phyloP scores from a whole-genome alignment of 345 rosid species.

The Acer saccharum region DNA sequence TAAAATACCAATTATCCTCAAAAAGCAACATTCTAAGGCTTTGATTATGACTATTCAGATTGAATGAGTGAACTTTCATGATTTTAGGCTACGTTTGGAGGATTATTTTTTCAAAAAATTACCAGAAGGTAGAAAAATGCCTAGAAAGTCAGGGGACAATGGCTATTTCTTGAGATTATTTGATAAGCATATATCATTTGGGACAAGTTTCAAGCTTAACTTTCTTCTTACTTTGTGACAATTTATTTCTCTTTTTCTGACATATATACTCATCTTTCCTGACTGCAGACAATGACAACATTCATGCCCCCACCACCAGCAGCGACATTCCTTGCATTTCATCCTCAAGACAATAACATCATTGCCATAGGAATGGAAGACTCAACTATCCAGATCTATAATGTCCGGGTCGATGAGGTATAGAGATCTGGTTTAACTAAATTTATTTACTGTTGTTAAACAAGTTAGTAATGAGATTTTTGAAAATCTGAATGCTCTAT shows the following conservation, averaged over 20 bases:
- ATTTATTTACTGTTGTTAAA: conserved; percentile 15
- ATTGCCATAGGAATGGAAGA: conserved; percentile 93
- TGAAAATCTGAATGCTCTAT: neutral
- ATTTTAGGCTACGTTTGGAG: neutral
- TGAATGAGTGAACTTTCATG: neutral
- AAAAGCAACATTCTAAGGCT: neutral
- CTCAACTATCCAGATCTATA: conserved; percentile 69
- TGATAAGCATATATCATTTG: neutral
- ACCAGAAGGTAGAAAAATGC: neutral
- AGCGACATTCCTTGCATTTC: conserved; percentile 78
- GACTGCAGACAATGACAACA: conserved; percentile 68
- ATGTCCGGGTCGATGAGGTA: conserved; percentile 71
- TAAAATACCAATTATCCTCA: neutral
- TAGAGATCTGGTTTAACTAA: conserved; percentile 14
- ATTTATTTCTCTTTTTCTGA: neutral
- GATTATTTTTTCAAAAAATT: neutral
- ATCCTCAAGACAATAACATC: conserved; percentile 70
- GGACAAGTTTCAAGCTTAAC: neutral
- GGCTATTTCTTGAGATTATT: neutral
- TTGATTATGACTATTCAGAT: neutral
- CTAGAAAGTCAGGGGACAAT: neutral
- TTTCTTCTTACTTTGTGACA: neutral
- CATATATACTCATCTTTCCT: conserved; percentile 6
- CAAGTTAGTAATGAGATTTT: neutral
- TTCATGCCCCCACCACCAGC: conserved; percentile 88